Evolutionary conservation across 1,139 yeast genomes (phyloP), one percentile per base, ranked within the genome.

Genomic region (Saccharomyces hybrid): DNA sequence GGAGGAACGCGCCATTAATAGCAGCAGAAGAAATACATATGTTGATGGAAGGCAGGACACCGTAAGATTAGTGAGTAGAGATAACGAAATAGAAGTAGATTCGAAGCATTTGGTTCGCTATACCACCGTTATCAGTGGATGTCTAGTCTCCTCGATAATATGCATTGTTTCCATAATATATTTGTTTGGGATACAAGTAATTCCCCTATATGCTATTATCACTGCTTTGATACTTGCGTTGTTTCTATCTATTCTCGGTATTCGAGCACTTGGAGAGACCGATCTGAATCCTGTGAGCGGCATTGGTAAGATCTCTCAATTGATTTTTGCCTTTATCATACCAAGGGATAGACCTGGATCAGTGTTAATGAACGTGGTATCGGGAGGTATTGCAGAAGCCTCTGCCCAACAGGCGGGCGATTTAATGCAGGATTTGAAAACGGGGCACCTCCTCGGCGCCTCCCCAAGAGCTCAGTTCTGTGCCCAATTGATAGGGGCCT

Each of bases 361-460:
- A 14, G 87, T 93, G 3, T 74, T 93, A 46, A 83, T 90, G 51
- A 93, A 93, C 67, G 75, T 93, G 54, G 85, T 93, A 2, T 97
- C 98, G 2, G 99, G 99, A 14, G 98, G 97, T 6, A 84, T 93
- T 34, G 95, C 98, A 0, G 99, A 93, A 72, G 98, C 99, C 0
- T 98, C 99, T 6, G 97, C 99, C 2, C 98, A 93, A 71, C 99
- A 93, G 71, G 97, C 98, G 0, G 99, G 99, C 14, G 99, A 93
- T 72, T 76, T 93, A 66, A 88, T 91, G 96, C 98, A 93, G 75
- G 99, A 93, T 71, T 76, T 91, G 62, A 93, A 93, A 69, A 91
- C 99, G 0, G 98, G 99, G 0, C 95, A 88, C 70, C 71, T 93
- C 51, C 68, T 93, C 3, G 96, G 96, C 9, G 98, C 98, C 0